Conservation (phyloP, 2,329 filamentous ascomycete species). For the Fulvia fulva region DNA sequence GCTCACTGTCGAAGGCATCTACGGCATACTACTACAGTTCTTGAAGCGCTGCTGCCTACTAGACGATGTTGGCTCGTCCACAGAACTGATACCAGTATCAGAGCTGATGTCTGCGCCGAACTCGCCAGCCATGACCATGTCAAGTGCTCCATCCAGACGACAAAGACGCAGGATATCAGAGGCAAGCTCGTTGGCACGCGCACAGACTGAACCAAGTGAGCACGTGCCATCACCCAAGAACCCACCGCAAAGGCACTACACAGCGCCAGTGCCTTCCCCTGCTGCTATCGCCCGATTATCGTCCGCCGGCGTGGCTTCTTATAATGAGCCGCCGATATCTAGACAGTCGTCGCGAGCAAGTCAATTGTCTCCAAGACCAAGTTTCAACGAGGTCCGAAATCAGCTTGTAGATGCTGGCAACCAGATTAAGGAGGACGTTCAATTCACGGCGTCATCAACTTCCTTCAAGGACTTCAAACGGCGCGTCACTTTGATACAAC, state of each 20-base stretch:
- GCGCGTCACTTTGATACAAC: constrained; percentile 32
- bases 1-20: constrained; percentile 28
- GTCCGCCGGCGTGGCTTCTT: neutral
- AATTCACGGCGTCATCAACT: constrained; percentile 13
- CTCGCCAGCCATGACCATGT: constrained; percentile 10
- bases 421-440: constrained; percentile 1
- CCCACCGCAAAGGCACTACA: neutral
- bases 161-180: constrained; percentile 12
- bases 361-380: constrained; percentile 5
- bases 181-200: constrained; percentile 17
- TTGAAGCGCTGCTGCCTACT: constrained; percentile 35
- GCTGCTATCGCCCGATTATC: neutral
- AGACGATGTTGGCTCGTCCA: constrained; percentile 28
- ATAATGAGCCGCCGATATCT: neutral
- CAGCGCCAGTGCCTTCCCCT: constrained; percentile 1
- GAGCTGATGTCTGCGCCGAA: constrained; percentile 20
- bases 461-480: constrained; percentile 35
- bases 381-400: constrained; percentile 4
- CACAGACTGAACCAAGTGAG: constrained; percentile 20
- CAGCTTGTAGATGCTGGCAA: neutral
- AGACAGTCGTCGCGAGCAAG: constrained; percentile 3
- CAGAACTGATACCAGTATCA: constrained; percentile 23
- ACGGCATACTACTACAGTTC: constrained; percentile 30
- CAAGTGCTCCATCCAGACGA: constrained; percentile 5
- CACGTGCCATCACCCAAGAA: constrained; percentile 4